Conservation (phyloP, 495 filamentous ascomycete species). For the Aspergillus sparsus region DNA sequence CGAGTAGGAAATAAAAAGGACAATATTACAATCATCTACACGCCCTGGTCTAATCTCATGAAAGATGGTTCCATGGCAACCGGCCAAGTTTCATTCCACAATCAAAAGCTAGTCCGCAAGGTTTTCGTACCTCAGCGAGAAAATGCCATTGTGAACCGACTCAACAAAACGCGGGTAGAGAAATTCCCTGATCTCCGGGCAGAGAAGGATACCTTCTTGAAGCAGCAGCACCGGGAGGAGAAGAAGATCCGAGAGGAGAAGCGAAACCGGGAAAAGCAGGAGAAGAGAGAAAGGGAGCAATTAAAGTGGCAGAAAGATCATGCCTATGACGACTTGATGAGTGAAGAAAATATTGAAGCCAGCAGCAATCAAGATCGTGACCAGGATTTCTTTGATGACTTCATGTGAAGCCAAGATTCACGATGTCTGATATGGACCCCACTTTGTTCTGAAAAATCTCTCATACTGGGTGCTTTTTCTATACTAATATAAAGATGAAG, state of each 20-base stretch:
- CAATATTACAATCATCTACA: conserved; percentile 94
- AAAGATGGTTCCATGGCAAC: conserved; percentile 96
- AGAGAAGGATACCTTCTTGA: conserved; percentile 75
- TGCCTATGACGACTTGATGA: conserved; percentile 79
- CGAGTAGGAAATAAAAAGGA: conserved; percentile 91
- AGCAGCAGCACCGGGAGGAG: conserved; percentile 67
- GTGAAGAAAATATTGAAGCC: conserved; percentile 44
- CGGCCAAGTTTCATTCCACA: conserved; percentile 94
- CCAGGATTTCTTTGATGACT: conserved; percentile 53
- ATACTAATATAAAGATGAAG: no score
- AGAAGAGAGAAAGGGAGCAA: conserved; percentile 77
- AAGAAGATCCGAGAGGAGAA: conserved; percentile 66
- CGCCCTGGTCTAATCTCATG: conserved; percentile 94
- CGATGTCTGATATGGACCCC: no score
- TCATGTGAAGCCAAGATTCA: conserved; percentile 45
- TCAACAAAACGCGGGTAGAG: conserved; percentile 93
- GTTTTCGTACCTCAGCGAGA: conserved; percentile 74
- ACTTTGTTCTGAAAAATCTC: no score
- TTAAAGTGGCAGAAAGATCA: conserved; percentile 93
- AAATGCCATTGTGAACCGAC: conserved; percentile 89
- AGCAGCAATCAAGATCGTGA: conserved; percentile 55
- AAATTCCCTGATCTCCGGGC: conserved; percentile 76
- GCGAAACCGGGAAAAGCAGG: conserved; percentile 76
- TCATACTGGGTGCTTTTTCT: no score
- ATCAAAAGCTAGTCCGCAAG: conserved; percentile 78